Evolutionary conservation across 2,329 filamentous ascomycete species (phyloP).

Genomic region (Aspergillus aculeatinus): DNA sequence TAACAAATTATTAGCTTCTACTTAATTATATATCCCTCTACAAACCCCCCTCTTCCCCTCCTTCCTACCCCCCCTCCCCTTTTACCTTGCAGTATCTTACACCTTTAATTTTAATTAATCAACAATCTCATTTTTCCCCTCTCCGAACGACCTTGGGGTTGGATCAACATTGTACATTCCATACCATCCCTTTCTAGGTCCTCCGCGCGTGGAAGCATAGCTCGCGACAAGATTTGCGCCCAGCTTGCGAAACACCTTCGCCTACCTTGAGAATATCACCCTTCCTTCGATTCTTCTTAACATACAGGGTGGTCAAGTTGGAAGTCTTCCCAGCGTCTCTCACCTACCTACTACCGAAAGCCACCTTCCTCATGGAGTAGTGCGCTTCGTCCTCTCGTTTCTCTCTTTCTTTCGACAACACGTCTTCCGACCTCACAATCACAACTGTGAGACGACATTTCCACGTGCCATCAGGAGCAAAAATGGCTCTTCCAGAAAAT

Average conservation of each 20-base stretch:
- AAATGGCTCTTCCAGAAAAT: conserved; percentile 14
- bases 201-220: not conserved
- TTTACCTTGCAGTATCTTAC: not conserved
- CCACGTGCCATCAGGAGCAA: not conserved
- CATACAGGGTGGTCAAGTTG: not conserved
- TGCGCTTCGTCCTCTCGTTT: not conserved
- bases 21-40: not conserved
- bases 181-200: not conserved
- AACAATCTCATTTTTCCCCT: not conserved
- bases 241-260: not conserved
- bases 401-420: not conserved
- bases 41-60: not conserved
- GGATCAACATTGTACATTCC: not conserved
- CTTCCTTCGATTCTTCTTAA: not conserved
- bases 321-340: not conserved
- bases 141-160: not conserved
- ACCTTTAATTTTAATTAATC: not conserved
- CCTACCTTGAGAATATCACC: not conserved
- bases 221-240: not conserved
- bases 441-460: not conserved
- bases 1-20: not conserved
- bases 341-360: not conserved
- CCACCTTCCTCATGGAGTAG: conserved; percentile 16
- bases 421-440: not conserved
- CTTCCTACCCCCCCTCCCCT: not conserved